A percentile compares a stretch with the other conserved stretches of the same genome.
Conservation (phyloP, 202 grass and related monocot genomes). For the Cymbopogon flexuosus region DNA sequence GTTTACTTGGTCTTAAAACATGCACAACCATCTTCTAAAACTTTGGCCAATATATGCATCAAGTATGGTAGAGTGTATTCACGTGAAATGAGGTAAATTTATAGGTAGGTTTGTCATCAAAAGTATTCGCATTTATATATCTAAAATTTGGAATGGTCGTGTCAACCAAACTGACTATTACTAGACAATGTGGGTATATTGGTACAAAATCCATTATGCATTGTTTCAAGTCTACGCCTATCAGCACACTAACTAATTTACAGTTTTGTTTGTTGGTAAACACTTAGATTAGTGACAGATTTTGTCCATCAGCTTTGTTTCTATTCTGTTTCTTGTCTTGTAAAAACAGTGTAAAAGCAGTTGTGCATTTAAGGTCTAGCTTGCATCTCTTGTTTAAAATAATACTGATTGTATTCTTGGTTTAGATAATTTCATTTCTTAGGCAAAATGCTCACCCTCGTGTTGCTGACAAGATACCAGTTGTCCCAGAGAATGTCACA, state of each 20-base stretch:
- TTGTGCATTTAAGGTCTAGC: background rate
- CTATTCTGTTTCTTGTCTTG: background rate
- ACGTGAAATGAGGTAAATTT: background rate
- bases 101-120: background rate
- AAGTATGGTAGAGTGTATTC: background rate
- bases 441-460: slow-evolving; percentile 89
- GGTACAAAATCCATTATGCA: background rate
- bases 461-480: slow-evolving; percentile 68
- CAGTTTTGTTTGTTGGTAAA: background rate
- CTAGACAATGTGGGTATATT: background rate
- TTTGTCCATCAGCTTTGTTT: background rate
- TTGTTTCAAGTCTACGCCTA: background rate
- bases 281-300: background rate
- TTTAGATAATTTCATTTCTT: slow-evolving; percentile 91
- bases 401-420: background rate
- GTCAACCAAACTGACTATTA: no score
- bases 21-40: background rate
- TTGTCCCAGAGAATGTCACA: slow-evolving; percentile 78
- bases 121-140: background rate
- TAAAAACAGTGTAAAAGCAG: slow-evolving; percentile 4
- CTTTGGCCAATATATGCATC: background rate
- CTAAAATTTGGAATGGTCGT: background rate
- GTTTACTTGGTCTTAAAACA: background rate
- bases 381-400: background rate
- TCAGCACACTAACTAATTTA: background rate